Percentiles rank a stretch among this genome's conserved stretches.
These are phyloP conservation scores for Trypethelium eluteriae DNA, from an alignment of 495 filamentous ascomycete species.

Conservation along the genomic window DNA sequence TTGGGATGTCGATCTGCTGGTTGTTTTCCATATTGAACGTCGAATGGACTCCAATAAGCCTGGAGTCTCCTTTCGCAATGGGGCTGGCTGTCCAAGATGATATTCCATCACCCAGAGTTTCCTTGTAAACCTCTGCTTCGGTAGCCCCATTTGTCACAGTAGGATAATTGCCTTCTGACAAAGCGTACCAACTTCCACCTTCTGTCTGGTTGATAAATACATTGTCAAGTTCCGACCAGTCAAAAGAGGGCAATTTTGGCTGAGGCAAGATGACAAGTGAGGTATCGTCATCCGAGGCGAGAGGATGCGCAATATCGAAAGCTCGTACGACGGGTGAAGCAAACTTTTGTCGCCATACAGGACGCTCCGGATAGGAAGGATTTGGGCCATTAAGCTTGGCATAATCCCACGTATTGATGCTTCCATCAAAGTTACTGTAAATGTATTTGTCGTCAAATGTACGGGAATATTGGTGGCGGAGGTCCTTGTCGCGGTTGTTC, in stretches of 20 bases:
- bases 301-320: constrained; percentile 77
- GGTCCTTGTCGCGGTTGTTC: constrained; percentile 83
- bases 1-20: constrained; percentile 1
- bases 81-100: not conserved
- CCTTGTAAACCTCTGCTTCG: constrained; percentile 56
- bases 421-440: constrained; percentile 79
- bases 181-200: constrained; percentile 82
- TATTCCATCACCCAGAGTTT: not conserved
- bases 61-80: not conserved
- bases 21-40: not conserved
- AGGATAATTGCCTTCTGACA: constrained; percentile 83
- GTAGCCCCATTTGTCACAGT: constrained; percentile 62
- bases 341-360: constrained; percentile 57
- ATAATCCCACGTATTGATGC: constrained; percentile 22
- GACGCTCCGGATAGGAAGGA: constrained; percentile 15
- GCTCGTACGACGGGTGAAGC: constrained; percentile 79
- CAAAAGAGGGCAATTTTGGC: constrained; percentile 59
- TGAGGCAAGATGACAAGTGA: constrained; percentile 77
- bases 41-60: constrained; percentile 14
- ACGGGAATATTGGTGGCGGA: constrained; percentile 67
- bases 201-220: constrained; percentile 85
- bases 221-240: constrained; percentile 50
- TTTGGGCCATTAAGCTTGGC: not conserved
- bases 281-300: constrained; percentile 44
- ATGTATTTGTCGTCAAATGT: constrained; percentile 86